phyloP scores from a whole-genome alignment of 768 basidiomycete genomes.

The Rhizopogon sp. region DNA sequence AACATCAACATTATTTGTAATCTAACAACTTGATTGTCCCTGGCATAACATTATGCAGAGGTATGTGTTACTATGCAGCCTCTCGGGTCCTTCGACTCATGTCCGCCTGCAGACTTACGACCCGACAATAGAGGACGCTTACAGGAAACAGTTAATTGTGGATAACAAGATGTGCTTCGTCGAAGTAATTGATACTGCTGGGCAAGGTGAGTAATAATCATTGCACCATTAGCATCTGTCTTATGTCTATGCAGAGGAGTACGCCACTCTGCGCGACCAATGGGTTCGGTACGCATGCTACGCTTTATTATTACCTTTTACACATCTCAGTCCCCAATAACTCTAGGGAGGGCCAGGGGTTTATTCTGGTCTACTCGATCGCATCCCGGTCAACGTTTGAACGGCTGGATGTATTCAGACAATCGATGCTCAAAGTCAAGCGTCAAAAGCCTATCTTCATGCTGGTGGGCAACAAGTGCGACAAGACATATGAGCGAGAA shows the following conservation, averaged over 20 bases:
- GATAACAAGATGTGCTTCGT: constrained; percentile 95
- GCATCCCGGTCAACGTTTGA: constrained; percentile 91
- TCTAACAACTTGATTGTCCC: constrained; percentile 11
- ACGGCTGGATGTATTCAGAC: constrained; percentile 83
- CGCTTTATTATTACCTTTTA: not conserved
- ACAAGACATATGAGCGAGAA: constrained; percentile 87
- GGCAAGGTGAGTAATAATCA: constrained; percentile 67
- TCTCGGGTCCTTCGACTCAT: constrained; percentile 7
- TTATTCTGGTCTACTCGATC: constrained; percentile 95
- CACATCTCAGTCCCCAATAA: constrained; percentile 6
- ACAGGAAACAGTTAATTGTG: constrained; percentile 91
- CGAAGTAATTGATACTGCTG: constrained; percentile 96
- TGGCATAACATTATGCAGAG: constrained; percentile 36
- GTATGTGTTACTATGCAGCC: constrained; percentile 30
- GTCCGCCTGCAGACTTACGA: constrained; percentile 73
- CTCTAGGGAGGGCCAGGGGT: constrained; percentile 91
- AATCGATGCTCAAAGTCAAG: constrained; percentile 87
- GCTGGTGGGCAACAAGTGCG: constrained; percentile 95
- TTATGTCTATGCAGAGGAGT: constrained; percentile 69
- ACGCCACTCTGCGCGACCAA: constrained; percentile 93
- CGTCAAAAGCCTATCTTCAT: constrained; percentile 83
- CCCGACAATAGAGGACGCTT: constrained; percentile 98
- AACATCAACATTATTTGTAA: constrained; percentile 4
- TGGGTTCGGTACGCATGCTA: constrained; percentile 79
- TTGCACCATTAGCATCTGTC: constrained; percentile 8